These are phyloP conservation scores for Penicillium goetzii DNA, from an alignment of 495 filamentous ascomycete genomes.

Conservation along the genomic window DNA sequence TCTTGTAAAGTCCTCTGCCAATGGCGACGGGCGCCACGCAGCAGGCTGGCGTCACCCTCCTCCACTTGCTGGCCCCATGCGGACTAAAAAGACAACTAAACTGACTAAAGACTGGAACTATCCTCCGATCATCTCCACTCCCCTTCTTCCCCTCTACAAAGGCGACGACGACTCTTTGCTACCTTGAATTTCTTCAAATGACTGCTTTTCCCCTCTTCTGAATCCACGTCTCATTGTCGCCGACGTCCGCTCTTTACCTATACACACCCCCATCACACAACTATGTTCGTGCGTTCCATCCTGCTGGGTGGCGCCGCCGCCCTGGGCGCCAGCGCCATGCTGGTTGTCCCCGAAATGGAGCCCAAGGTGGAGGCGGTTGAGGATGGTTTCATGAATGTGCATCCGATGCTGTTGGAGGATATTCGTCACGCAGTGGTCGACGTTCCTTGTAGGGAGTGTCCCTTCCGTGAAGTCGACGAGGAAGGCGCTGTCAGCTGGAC, in stretches of 20 bases:
- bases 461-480: constrained; percentile 41
- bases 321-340: constrained; percentile 50
- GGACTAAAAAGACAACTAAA: constrained; percentile 13
- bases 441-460: constrained; percentile 53
- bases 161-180: constrained; percentile 7
- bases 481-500: constrained; percentile 42
- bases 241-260: constrained; percentile 30
- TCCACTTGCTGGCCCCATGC: constrained; percentile 29
- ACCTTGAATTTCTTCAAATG: constrained; percentile 11
- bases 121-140: constrained; percentile 21
- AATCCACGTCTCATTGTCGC: constrained; percentile 17
- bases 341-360: constrained; percentile 50
- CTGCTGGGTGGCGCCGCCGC: constrained; percentile 47
- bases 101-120: constrained; percentile 3
- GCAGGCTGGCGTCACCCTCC: constrained; percentile 35
- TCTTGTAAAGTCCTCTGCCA: constrained; percentile 13
- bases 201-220: constrained; percentile 7
- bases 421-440: constrained; percentile 38
- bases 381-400: constrained; percentile 32
- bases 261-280: constrained; percentile 9
- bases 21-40: constrained; percentile 29
- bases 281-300: constrained; percentile 50
- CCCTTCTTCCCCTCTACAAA: constrained; percentile 17
- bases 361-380: constrained; percentile 32
- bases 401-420: constrained; percentile 36